These are phyloP conservation scores for Rhodotorula taiwanensis DNA, from an alignment of 768 basidiomycete genomes.

Conservation along the genomic window DNA sequence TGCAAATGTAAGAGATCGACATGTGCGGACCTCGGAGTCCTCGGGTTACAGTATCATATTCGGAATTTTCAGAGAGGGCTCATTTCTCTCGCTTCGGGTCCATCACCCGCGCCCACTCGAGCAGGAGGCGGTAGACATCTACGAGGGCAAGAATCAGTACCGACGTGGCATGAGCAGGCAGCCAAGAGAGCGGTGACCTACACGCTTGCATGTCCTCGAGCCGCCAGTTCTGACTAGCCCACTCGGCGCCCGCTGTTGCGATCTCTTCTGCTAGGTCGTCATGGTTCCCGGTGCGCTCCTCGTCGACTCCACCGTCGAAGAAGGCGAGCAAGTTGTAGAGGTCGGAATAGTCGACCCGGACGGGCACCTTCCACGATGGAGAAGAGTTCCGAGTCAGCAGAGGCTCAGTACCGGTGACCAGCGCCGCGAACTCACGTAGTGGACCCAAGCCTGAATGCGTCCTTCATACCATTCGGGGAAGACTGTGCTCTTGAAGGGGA, in stretches of 20 bases:
- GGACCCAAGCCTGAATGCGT: constrained; percentile 87
- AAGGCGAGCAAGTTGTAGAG: constrained; percentile 64
- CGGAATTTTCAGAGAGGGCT: too few species aligned
- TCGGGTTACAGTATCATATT: too few species aligned
- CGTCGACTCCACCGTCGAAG: constrained; percentile 47
- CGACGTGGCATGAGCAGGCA: not conserved
- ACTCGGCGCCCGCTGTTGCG: constrained; percentile 50
- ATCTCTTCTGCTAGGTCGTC: constrained; percentile 57
- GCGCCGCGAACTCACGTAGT: constrained; percentile 36
- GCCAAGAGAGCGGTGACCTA: not conserved
- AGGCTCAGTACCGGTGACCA: too few species aligned
- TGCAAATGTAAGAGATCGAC: too few species aligned
- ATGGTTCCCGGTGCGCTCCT: constrained; percentile 54
- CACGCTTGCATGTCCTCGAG: constrained; percentile 32
- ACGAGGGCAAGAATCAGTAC: too few species aligned
- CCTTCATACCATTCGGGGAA: constrained; percentile 52
- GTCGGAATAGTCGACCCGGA: constrained; percentile 40
- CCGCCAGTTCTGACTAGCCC: constrained; percentile 39
- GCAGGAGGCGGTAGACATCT: constrained; percentile 20
- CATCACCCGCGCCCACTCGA: constrained; percentile 29
- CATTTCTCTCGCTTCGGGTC: constrained; percentile 7
- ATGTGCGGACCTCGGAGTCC: too few species aligned
- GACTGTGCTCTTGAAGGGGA: constrained; percentile 33
- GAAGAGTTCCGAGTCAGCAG: not conserved
- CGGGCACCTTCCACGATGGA: constrained; percentile 40